Evolutionary conservation across 441 rosid genomes (phyloP), one percentile per base, ranked within the genome.

Genomic region (Populus hybrid): DNA sequence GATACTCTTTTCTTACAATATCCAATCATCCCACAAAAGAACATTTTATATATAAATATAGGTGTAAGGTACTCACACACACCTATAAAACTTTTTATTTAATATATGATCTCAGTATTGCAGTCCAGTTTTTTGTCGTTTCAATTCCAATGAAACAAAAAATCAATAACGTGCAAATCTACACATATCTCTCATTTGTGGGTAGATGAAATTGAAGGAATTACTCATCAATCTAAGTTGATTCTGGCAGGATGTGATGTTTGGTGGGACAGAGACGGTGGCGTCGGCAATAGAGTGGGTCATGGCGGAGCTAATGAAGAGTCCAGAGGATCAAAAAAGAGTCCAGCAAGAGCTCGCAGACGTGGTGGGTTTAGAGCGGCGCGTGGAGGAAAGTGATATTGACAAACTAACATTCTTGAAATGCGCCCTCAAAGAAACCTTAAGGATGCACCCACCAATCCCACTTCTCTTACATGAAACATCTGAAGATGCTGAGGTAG

Each of bases 201-300:
- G 64, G 64, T 59, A 2, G 26, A 59, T 21, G 64, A 59, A 59
- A 21, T 21, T 59, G 26, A 21, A 9, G 10, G 65, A 10, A 28
- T 28, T 23, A 4, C 16, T 38, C 16, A 71, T 50, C 35, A 16
- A 10, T 14, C 29, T 29, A 7, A n/a, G 1, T 63, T 63, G 23
- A 7, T 31, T 21, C 9, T 7, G 11, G 65, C 76, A 95, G 99
- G 99, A 96, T 76, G 98, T 96, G 29, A 96, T 96, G 99, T 96
- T 96, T 77, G 99, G 99, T 28, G 99, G 99, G 72, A 94, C 98
- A 2, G 98, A 94, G 80, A 96, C 99, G 18, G 99, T 96, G 65
- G 99, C 98, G 7, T 94, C 98, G 8, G 97, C 94, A 0, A 93
- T 96, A 64, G 99, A 96, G 59, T 96, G 99, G 99, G 89, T 90